These are phyloP conservation scores for Gloeopeniophorella convolvens DNA, from an alignment of 768 basidiomycete genomes.

Conservation along the genomic window DNA sequence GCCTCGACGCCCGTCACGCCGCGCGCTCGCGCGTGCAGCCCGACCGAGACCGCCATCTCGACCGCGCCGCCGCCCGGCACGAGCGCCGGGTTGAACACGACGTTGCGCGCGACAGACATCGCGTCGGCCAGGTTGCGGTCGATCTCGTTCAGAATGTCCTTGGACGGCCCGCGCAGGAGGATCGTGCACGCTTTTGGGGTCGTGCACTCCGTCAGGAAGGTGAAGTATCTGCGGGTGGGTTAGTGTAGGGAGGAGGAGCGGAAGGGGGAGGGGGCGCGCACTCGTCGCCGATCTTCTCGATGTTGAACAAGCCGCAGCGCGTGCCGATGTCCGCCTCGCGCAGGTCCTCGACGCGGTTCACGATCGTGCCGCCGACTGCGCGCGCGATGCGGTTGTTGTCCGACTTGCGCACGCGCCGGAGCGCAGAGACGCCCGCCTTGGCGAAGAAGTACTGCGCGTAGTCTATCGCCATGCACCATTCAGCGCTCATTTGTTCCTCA, in stretches of 20 bases:
- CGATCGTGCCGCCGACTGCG: slow-evolving; percentile 92
- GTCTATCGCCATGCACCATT: slow-evolving; percentile 41
- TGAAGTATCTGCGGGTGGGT: slow-evolving; percentile 67
- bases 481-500: neutral
- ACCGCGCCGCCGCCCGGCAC: slow-evolving; percentile 95
- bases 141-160: slow-evolving; percentile 97
- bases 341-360: slow-evolving; percentile 93
- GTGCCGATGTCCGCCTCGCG: slow-evolving; percentile 90
- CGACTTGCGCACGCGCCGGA: slow-evolving; percentile 96
- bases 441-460: slow-evolving; percentile 88
- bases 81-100: slow-evolving; percentile 91
- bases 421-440: slow-evolving; percentile 83
- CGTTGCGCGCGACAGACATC: slow-evolving; percentile 95
- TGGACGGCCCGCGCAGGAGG: slow-evolving; percentile 93
- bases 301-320: slow-evolving; percentile 89
- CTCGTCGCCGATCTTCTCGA: slow-evolving; percentile 98
- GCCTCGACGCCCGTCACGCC: slow-evolving; percentile 83
- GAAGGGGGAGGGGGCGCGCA: slow-evolving; percentile 22
- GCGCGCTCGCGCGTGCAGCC: slow-evolving; percentile 72
- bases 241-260: neutral
- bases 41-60: slow-evolving; percentile 95
- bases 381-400: slow-evolving; percentile 99
- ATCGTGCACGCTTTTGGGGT: slow-evolving; percentile 96
- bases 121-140: slow-evolving; percentile 97
- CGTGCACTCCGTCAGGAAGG: slow-evolving; percentile 89